These are phyloP conservation scores for Naematelia aurantialba DNA, from an alignment of 768 basidiomycete species.

Conservation along the genomic window DNA sequence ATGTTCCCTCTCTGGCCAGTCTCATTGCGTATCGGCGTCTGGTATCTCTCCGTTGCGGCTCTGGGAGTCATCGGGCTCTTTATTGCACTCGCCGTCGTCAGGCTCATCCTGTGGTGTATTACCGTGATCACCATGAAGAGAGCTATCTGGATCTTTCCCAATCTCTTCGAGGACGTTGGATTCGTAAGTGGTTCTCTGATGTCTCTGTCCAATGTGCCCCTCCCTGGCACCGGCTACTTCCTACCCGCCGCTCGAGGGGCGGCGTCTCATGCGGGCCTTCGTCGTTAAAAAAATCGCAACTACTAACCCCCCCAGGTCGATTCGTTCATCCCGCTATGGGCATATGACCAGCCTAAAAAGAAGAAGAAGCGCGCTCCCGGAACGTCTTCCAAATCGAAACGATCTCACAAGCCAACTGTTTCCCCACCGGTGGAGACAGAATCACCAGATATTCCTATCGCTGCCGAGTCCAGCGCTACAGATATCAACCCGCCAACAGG, in stretches of 20 bases:
- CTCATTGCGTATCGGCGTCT: slow-evolving; percentile 85
- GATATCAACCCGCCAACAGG: not conserved
- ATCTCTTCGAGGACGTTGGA: slow-evolving; percentile 95
- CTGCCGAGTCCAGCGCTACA: slow-evolving; percentile 6
- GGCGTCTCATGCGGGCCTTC: too few species aligned
- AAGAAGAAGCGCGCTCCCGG: slow-evolving; percentile 57
- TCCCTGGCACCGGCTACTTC: too few species aligned
- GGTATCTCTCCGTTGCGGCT: slow-evolving; percentile 86
- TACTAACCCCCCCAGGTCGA: slow-evolving; percentile 64
- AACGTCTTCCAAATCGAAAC: slow-evolving; percentile 12
- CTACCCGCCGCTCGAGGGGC: too few species aligned
- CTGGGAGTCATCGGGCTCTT: slow-evolving; percentile 84
- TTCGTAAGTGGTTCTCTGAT: slow-evolving; percentile 64
- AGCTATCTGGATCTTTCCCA: slow-evolving; percentile 98
- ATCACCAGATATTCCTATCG: slow-evolving; percentile 49
- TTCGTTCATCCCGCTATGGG: slow-evolving; percentile 94
- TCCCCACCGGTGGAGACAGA: slow-evolving; percentile 6
- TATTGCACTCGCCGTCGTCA: slow-evolving; percentile 82
- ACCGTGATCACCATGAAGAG: slow-evolving; percentile 80
- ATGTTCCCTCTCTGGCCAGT: slow-evolving; percentile 99
- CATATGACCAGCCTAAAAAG: slow-evolving; percentile 82
- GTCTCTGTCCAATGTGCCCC: too few species aligned
- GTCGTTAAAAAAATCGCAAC: not conserved
- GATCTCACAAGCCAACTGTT: not conserved
- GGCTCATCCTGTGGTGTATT: slow-evolving; percentile 88